These are phyloP conservation scores for Periconia sp. DNA, from an alignment of 2,329 filamentous ascomycete species.

Conservation along the genomic window DNA sequence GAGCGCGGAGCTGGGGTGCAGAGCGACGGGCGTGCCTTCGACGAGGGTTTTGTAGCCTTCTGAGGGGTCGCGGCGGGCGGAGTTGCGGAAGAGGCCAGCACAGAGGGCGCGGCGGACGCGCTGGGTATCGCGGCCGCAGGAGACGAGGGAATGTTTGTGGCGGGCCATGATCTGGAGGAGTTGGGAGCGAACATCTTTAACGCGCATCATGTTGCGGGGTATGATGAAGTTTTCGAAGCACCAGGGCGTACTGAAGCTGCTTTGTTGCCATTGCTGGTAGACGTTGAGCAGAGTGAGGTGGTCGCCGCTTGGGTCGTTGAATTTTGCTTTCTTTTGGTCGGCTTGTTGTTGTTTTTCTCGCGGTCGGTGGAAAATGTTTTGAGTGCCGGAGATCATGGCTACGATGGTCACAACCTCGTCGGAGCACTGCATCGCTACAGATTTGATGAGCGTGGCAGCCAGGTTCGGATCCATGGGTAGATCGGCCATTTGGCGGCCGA, in stretches of 20 bases:
- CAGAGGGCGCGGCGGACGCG: slow-evolving; percentile 90
- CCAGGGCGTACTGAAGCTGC: slow-evolving; percentile 83
- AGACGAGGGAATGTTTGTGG: slow-evolving; percentile 81
- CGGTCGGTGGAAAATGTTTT: slow-evolving; percentile 89
- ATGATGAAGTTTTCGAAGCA: slow-evolving; percentile 99
- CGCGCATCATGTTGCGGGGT: slow-evolving; percentile 83
- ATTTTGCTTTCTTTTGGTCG: slow-evolving; percentile 97
- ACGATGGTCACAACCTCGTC: slow-evolving; percentile 96
- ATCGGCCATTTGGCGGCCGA: slow-evolving; percentile 96
- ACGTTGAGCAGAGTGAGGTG: slow-evolving; percentile 95
- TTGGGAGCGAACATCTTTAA: slow-evolving; percentile 91
- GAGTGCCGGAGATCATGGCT: slow-evolving; percentile 69
- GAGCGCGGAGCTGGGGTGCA: slow-evolving; percentile 88
- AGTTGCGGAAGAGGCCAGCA: slow-evolving; percentile 93
- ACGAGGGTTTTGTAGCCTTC: slow-evolving; percentile 98
- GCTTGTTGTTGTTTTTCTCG: slow-evolving; percentile 97
- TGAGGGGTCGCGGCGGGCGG: slow-evolving; percentile 90
- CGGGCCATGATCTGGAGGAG: slow-evolving; percentile 92
- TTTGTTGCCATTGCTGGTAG: slow-evolving; percentile 95
- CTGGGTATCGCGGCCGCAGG: slow-evolving; percentile 85
- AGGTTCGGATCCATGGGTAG: slow-evolving; percentile 97
- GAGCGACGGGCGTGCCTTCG: slow-evolving; percentile 91
- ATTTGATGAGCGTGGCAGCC: slow-evolving; percentile 87
- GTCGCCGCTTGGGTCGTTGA: slow-evolving; percentile 93
- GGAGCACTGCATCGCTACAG: slow-evolving; percentile 85